Conservation (phyloP, 106 monocot species). For the Agapanthus africanus region DNA sequence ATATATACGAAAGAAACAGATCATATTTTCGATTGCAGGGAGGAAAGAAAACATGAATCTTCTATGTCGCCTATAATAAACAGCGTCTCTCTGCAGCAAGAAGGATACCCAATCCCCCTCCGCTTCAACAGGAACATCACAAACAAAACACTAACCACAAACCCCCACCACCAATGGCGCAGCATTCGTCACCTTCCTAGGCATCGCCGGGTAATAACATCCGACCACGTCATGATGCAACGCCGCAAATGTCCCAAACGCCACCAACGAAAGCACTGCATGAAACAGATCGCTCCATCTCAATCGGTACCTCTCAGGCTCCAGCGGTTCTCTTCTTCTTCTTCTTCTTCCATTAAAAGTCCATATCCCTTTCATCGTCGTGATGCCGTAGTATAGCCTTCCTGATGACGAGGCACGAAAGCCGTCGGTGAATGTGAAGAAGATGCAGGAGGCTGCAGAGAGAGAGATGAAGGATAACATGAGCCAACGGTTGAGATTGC, state of each 20-base stretch:
- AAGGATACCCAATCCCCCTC: slow-evolving; percentile 68
- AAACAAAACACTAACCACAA: slow-evolving; percentile 46
- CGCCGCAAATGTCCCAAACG: slow-evolving; percentile 48
- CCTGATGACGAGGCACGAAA: slow-evolving; percentile 35
- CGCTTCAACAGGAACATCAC: slow-evolving; percentile 58
- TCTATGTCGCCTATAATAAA: slow-evolving; percentile 24
- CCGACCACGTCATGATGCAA: slow-evolving; percentile 42
- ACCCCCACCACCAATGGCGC: slow-evolving; percentile 53
- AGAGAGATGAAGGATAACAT: slow-evolving; percentile 31
- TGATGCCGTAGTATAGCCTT: slow-evolving; percentile 38
- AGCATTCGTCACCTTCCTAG: slow-evolving; percentile 57
- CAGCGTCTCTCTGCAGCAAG: slow-evolving; percentile 38
- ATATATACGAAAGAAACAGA: too few relatives aligned
- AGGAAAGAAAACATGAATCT: too few relatives aligned
- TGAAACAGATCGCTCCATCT: slow-evolving; percentile 50
- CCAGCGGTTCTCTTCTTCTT: slow-evolving; percentile 11
- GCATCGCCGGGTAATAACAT: slow-evolving; percentile 39
- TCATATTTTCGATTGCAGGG: too few relatives aligned
- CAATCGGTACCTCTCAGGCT: slow-evolving; percentile 28
- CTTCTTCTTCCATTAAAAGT: slow-evolving; percentile 34
- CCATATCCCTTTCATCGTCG: slow-evolving; percentile 45
- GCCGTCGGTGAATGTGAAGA: slow-evolving; percentile 66
- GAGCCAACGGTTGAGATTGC: slow-evolving; percentile 19
- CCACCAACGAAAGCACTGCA: slow-evolving; percentile 33
- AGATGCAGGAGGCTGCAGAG: slow-evolving; percentile 55